Base-by-base conservation (phyloP, 208 protist genomes). In the Leishmania aethiopica region DNA sequence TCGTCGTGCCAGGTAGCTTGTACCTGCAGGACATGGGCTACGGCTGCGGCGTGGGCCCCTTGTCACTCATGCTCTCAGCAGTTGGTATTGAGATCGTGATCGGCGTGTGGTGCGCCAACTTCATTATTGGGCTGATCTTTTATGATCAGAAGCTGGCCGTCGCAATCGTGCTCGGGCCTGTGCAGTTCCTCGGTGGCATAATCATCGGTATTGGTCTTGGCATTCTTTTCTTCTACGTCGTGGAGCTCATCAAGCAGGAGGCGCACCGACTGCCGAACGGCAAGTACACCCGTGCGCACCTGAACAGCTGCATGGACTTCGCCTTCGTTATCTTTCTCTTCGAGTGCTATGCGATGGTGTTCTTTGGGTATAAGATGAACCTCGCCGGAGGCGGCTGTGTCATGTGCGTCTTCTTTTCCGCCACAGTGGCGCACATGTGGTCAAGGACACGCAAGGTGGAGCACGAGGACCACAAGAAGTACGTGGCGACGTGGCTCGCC, bases 11-110 rank as follows among this genome's bases (percentile, higher is more conserved):
- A 7, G 92, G 89, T 32, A 86, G 87, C 71, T 72, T 95, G 69
- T 95, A 94, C 79, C 86, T 96, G 72, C 87, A 93, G 83, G 85
- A 95, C 83, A 47, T 93, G 35, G 92, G 93, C 78, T 95, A 94
- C 85, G 91, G 93, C 45, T 78, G 84, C 40, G 89, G 88, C 22
- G 79, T 87, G 47, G 88, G 90, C 19, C 88, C 91, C 3, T 82
- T 95, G 32, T 91, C 90, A 35, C 83, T 96, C 28, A 91, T 96
- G 88, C 86, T 95, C 51, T 93, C 93, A 47, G 84, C 93, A 19
- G 88, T 93, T 40, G 90, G 90, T 4, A 80, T 93, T 32, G 91
- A 96, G 88, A 92, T 96, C 75, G 89, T 90, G 19, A 75, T 96
- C 57, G 93, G 93, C 1, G 92, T 96, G 62, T 96, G 93, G 92